Evolutionary conservation across 1,284 basidiomycete species (phyloP), one percentile per base, ranked within the genome.

Genomic region (Boletus holoroseus): DNA sequence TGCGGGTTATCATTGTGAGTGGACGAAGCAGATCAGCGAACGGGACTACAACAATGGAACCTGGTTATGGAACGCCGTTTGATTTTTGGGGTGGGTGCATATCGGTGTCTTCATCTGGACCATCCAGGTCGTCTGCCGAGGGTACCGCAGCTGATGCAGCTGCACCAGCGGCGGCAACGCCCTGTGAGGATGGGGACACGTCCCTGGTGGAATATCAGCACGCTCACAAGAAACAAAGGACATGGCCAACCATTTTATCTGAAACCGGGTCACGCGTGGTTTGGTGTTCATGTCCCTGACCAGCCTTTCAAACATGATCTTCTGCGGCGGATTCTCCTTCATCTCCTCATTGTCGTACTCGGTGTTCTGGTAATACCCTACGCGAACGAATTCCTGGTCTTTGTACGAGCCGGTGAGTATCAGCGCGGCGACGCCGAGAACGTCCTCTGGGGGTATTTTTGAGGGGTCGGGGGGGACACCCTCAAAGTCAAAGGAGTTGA

Each of bases 291-390:
- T 84, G 65, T 95, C 92, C 60, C 95, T 79, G 57, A 88, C 79
- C 26, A 99, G 73, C 50, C 83, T 76, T 37, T 93, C 87, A 65
- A 92, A 90, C 59, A 80, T 71, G 47, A 92, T 88, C 45, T 77
- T 76, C 31, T 72, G 62, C 9, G 88, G 89, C 13, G 85, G 85
- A 15, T 74, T 78, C 62, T 83, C 79, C 65, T 83, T 88, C 81
- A 93, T 83, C 71, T 91, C 91, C 55, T 94, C 90, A 58, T 88
- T 88, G 68, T 97, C 94, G 68, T 98, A 98, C 67, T 97, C 94
- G 43, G 94, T 98, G 68, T 98, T 96, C 71, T 99, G 96, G 69
- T 99, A 99, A 72, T 99, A 99, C 5, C 96, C 95, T 18, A 99
- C 94, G 36, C 95, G 83, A 34, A 99, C 95, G 69, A 99, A 99